Conservation (phyloP, 805 yeast species). For the Lipomyces chichibuensis region DNA sequence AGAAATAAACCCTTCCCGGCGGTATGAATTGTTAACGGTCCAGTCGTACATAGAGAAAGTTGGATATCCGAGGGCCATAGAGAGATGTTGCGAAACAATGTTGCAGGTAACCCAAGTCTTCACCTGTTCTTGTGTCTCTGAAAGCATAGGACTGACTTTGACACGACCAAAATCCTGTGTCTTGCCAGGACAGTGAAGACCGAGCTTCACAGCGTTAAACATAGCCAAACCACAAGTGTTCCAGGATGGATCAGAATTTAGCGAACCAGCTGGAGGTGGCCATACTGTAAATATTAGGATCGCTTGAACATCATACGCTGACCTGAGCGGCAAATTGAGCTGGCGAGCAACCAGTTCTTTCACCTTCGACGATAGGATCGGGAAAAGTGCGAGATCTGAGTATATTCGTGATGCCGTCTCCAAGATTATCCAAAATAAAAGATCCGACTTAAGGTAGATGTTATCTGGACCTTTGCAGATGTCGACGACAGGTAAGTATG, state of each 20-base stretch:
- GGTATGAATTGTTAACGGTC: conserved; percentile 59
- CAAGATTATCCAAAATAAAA: conserved; percentile 91
- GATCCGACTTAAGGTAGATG: conserved; percentile 78
- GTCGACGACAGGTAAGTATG: conserved; percentile 85
- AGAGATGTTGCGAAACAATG: conserved; percentile 84
- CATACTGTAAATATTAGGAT: conserved; percentile 84
- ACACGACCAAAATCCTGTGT: conserved; percentile 54
- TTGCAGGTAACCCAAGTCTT: conserved; percentile 95
- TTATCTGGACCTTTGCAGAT: conserved; percentile 78
- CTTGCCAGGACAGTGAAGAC: conserved; percentile 80
- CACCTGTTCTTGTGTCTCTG: conserved; percentile 67
- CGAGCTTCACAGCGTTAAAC: conserved; percentile 89
- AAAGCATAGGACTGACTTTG: conserved; percentile 44
- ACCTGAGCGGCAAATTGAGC: conserved; percentile 53
- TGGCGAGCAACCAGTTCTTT: conserved; percentile 33
- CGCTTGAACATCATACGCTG: conserved; percentile 94
- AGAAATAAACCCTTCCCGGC: conserved; percentile 50
- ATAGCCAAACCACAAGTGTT: conserved; percentile 91
- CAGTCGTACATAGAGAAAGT: conserved; percentile 86
- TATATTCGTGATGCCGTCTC: conserved; percentile 77
- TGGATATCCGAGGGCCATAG: conserved; percentile 92
- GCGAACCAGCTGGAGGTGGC: conserved; percentile 95
- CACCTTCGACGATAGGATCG: conserved; percentile 20
- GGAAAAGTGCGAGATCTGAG: conserved; percentile 41
- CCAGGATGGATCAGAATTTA: conserved; percentile 96